These are phyloP conservation scores for Podospora fimiseda DNA, from an alignment of 495 filamentous ascomycete species.

Conservation along the genomic window DNA sequence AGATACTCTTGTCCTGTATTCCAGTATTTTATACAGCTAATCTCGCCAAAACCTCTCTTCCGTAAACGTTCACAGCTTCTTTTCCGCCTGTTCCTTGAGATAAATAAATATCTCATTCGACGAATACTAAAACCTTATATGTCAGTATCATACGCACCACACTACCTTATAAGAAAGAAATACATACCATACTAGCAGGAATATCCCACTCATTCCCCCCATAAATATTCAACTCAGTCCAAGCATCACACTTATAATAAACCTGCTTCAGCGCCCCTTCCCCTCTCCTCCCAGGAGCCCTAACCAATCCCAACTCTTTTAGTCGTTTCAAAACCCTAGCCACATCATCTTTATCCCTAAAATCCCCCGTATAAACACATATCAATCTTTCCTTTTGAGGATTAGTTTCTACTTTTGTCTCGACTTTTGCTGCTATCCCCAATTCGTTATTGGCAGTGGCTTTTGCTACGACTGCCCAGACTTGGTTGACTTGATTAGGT, in stretches of 20 bases:
- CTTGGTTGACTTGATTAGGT: conserved; percentile 47
- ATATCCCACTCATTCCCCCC: conserved; percentile 62
- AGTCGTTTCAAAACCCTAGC: conserved; percentile 56
- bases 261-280: too few species aligned
- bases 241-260: conserved; percentile 77
- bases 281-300: conserved; percentile 31
- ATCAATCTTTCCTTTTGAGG: conserved; percentile 55
- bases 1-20: too few species aligned
- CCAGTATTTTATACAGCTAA: too few species aligned
- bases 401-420: conserved; percentile 33
- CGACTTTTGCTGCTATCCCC: conserved; percentile 65
- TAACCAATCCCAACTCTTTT: conserved; percentile 53
- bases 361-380: conserved; percentile 73
- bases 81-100: conserved; percentile 7
- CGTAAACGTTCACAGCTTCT: too few species aligned
- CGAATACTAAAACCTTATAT: conserved; percentile 35
- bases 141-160: neutral
- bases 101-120: conserved; percentile 30
- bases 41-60: too few species aligned
- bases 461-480: conserved; percentile 58
- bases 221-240: conserved; percentile 62
- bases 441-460: conserved; percentile 59
- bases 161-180: neutral
- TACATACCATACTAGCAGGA: conserved; percentile 46
- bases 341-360: conserved; percentile 60